Base-by-base conservation (phyloP, 2,329 filamentous ascomycete genomes). In the Alternaria burnsii region DNA sequence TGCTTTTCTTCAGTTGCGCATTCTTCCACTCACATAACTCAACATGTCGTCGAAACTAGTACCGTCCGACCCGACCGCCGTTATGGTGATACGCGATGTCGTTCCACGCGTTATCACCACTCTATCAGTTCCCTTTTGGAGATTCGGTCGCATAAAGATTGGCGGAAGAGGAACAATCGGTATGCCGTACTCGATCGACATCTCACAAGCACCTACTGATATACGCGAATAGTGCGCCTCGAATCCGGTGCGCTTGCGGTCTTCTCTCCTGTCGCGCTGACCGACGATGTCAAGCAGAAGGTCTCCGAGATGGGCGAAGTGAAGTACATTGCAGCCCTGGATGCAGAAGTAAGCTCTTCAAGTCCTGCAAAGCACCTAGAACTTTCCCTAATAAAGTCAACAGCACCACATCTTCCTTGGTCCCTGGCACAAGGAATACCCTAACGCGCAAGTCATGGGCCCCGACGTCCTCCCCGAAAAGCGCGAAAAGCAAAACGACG, bases 191-290 rank as follows among this genome's bases (percentile, higher is more conserved):
- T 40, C 47, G 3, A 2, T 26, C n/a, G 7, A 26, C 0, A 5
- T 32, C 28, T 32, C 10, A 46, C 24, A 30, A 22, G 16, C 26
- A 40, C 44, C 50, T 51, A 57, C 66, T 73, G 41, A 73, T 18
- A 10, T 11, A 2, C 3, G 24, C 1, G 18, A 7, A 54, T 67
- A 93, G 93, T 97, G 61, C 91, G 89, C 69, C 87, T 99, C 69
- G 86, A 88, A 59, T 89, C 89, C 10, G 93, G 93, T 58, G 83
- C 86, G 46, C 87, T 98, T 41, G 92, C 93, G 67, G 89, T 97
- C 77, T 97, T 97, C 86, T 97, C 93, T 0, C 95, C 95, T 18
- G 91, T 95, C 20, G 91, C 90, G 14, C 86, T 97, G 57, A 98
- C 94, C 3, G 85, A 89, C 3, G 88, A 90, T 59, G 89, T 93